Evolutionary conservation across 2,329 filamentous ascomycete species (phyloP).

Genomic region (Ophiognomonia clavigignenti-juglandacearum): DNA sequence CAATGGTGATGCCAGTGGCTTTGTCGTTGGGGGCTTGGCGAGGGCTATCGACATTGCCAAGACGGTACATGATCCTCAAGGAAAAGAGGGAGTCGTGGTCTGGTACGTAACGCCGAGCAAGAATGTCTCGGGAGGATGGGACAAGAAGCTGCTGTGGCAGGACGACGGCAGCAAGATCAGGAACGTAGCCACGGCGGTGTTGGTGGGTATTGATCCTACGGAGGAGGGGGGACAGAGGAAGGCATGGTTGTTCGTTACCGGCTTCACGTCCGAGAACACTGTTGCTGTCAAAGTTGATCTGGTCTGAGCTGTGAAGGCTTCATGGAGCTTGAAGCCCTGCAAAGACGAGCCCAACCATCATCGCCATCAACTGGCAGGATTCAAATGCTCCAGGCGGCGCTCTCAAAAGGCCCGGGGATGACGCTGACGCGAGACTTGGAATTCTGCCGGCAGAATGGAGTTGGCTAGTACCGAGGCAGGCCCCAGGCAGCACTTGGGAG

Average conservation of each 20-base stretch:
- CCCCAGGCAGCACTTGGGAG: too few relatives aligned
- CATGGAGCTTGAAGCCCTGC: too few relatives aligned
- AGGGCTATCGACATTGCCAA: constrained; percentile 32
- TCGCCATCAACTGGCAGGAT: too few relatives aligned
- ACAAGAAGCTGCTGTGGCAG: constrained; percentile 47
- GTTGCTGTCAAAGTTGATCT: constrained; percentile 50
- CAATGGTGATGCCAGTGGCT: constrained; percentile 45
- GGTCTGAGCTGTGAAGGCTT: constrained; percentile 16
- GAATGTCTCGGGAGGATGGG: constrained; percentile 27
- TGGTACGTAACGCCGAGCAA: constrained; percentile 30
- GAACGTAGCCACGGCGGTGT: constrained; percentile 43
- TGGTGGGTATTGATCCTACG: constrained; percentile 47
- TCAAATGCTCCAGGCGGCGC: too few relatives aligned
- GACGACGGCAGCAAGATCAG: constrained; percentile 50
- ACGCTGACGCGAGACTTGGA: too few relatives aligned
- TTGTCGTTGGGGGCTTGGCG: constrained; percentile 44
- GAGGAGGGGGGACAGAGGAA: constrained; percentile 37
- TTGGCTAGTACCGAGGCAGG: too few relatives aligned
- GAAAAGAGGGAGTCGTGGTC: constrained; percentile 39
- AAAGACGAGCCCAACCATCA: too few relatives aligned
- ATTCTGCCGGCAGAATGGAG: too few relatives aligned
- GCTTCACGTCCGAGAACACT: constrained; percentile 44
- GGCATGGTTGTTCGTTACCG: constrained; percentile 55
- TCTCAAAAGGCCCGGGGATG: too few relatives aligned
- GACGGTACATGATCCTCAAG: constrained; percentile 28